Base-by-base conservation (phyloP, 345 rosid species). In the Salix brachista region DNA sequence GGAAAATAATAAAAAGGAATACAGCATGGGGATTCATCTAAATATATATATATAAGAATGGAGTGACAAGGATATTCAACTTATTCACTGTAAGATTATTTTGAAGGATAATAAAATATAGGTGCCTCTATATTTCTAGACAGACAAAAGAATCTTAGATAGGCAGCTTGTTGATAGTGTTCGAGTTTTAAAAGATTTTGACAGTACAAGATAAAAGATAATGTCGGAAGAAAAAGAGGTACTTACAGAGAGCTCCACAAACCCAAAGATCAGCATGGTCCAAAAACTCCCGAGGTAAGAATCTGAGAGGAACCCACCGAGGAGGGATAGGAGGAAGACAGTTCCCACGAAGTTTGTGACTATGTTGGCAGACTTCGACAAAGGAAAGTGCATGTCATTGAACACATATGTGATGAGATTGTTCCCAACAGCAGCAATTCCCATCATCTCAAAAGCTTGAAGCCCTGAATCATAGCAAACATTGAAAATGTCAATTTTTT, bases 331-430 rank as follows among this genome's bases (percentile, higher is more conserved):
- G 44, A 93, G 90, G 83, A 93, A 93, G 74, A 91, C 91, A 1
- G 97, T 91, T 69, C 98, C 97, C 77, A 93, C 80, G 76, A 93
- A 93, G 86, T 93, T 90, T 11, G 98, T 93, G 76, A 93, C 98
- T 41, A 84, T 67, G 81, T 91, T 93, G 78, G 97, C 98, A 18
- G 98, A 77, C 72, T 87, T 88, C 28, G 97, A 90, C 69, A 90
- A 82, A 65, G 97, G 81, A 19, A 87, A 85, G 79, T 93, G 94
- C 98, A 93, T 91, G 78, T 89, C 89, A 56, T 89, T 80, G 76
- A 86, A 80, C 50, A 90, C 86, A 71, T 93, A 93, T 16, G 90
- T 86, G 74, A 93, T 91, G 75, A 93, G 85, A 87, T 91, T 93
- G 90, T 90, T 93, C 60, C 94, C 98, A 61, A 90, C 92, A 23